Evolutionary conservation across 352 stramenopile species (phyloP), one percentile per base, ranked within the genome.

Genomic region (Elongisporangium senticosum): DNA sequence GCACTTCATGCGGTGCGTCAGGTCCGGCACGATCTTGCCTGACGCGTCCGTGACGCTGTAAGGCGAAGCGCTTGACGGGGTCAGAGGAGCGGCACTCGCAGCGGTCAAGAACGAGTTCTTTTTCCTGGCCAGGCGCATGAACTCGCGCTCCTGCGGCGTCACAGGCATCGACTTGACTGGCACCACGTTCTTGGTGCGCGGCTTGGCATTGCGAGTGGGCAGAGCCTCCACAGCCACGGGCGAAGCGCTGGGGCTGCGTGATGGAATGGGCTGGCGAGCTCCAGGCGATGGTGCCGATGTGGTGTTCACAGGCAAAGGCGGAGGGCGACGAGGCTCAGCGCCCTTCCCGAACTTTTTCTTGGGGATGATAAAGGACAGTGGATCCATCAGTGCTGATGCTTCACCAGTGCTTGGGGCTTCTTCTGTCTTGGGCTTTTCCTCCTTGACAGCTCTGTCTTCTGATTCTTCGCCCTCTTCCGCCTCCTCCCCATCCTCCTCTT

Each of bases 101-200:
- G 64, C 64, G 23, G 63, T 65, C 19, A 79, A 64, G 26, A 90
- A 69, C 24, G 80, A 90, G 39, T 90, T 90, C 4, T 68, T 56
- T 54, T 77, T 86, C 22, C 69, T 77, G 2, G 80, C 69, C 5
- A 84, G 60, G 3, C 71, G 72, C 62, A 87, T 82, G 21, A 87
- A 73, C 7, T 75, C 62, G 24, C 57, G 68, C 53, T 89, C 77
- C 26, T 71, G 63, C 0, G 53, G 49, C 15, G 65, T 74, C 37
- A 75, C 54, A 8, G 56, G 53, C 8, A 53, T 28, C 8, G 58
- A 64, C 13, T 68, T 59, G 15, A 79, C 24, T 21, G 77, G 71
- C 2, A 89, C 79, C 7, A 56, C 26, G 15, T 83, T 83, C 65
- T 89, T 89, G 3, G 56, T 68, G 33, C 75, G 66, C 39, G 33